Conservation (phyloP, 345 rosid species). For the Viola odorata region DNA sequence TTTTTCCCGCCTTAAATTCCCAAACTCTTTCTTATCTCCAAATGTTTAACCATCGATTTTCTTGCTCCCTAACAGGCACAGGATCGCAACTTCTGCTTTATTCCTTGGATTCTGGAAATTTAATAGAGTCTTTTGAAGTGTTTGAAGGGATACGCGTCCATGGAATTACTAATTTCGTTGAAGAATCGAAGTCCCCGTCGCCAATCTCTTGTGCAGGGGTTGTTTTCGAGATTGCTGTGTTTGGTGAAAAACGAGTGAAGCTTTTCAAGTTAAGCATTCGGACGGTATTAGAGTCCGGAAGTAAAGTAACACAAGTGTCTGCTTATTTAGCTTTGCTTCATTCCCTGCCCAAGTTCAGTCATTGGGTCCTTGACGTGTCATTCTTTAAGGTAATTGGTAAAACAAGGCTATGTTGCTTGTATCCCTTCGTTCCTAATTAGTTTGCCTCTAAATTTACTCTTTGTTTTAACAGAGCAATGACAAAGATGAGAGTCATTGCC, state of each 20-base stretch:
- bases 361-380: conserved; percentile 74
- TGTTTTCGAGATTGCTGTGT: conserved; percentile 41
- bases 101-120: conserved; percentile 42
- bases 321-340: conserved; percentile 38
- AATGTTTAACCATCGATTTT: not conserved
- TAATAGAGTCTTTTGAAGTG: conserved; percentile 61
- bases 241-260: conserved; percentile 78
- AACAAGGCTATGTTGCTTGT: no score
- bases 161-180: conserved; percentile 41
- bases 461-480: no score
- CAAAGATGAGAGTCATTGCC: conserved; percentile 26
- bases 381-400: conserved; percentile 50
- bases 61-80: conserved; percentile 42
- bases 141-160: conserved; percentile 84
- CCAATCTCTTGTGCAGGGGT: conserved; percentile 4
- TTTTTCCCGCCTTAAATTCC: not conserved
- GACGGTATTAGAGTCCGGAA: conserved; percentile 16
- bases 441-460: no score
- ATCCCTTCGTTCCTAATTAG: no score
- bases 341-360: conserved; percentile 64
- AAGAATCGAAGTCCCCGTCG: not conserved
- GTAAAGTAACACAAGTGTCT: conserved; percentile 9
- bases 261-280: conserved; percentile 39
- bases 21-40: not conserved
- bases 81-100: conserved; percentile 72